These are phyloP conservation scores for Colletotrichum graminicola DNA, from an alignment of 2,329 filamentous ascomycete species.

Conservation along the genomic window DNA sequence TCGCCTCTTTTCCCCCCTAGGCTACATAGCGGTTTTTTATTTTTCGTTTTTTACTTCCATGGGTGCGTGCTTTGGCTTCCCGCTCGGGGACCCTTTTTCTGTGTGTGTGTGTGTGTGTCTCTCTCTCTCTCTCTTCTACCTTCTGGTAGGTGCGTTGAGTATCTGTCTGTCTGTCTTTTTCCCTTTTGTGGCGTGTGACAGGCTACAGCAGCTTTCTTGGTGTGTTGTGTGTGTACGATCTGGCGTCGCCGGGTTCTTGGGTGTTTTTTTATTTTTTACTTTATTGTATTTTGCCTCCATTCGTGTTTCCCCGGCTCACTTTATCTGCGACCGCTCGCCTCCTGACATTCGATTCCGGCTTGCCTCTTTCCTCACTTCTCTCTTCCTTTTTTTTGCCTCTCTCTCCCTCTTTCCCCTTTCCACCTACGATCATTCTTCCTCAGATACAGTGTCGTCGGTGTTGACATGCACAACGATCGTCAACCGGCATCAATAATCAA, in stretches of 20 bases:
- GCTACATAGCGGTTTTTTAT: not conserved
- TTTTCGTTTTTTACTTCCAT: not conserved
- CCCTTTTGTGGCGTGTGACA: conserved; percentile 6
- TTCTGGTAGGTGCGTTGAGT: not conserved
- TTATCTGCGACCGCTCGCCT: conserved; percentile 19
- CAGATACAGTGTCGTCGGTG: not conserved
- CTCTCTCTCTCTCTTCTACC: not conserved
- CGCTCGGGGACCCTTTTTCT: not conserved
- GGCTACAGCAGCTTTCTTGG: not conserved
- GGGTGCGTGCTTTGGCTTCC: conserved; percentile 17
- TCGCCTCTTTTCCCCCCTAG: too few relatives aligned
- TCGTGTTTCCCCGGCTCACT: not conserved
- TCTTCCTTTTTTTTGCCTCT: not conserved
- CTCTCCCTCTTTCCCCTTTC: not conserved
- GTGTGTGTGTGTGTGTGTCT: too few relatives aligned
- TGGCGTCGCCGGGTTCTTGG: not conserved
- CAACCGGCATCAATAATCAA: not conserved
- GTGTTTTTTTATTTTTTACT: not conserved
- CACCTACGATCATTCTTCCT: not conserved
- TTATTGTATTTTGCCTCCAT: not conserved
- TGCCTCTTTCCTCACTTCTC: not conserved
- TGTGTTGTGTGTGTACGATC: not conserved
- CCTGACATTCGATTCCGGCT: conserved; percentile 1
- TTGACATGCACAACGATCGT: not conserved
- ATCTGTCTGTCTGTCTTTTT: not conserved